Conservation (phyloP, 495 filamentous ascomycete genomes). For the Glutinoglossum americanum region DNA sequence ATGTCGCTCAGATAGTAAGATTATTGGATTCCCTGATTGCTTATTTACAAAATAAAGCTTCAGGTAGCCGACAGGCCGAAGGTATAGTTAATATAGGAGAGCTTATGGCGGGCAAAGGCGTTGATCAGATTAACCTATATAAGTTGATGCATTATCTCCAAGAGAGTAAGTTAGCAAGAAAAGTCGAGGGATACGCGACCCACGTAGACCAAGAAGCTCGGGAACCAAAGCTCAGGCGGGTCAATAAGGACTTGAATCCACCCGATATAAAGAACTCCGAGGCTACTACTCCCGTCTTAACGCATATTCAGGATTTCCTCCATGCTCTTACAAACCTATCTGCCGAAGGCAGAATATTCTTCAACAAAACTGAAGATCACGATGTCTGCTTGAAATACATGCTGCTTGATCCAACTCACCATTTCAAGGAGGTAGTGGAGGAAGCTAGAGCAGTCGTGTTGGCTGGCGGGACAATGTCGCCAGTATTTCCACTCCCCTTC, state of each 20-base stretch:
- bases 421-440: conserved; percentile 74
- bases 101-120: conserved; percentile 64
- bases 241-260: not conserved
- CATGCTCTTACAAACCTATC: conserved; percentile 71
- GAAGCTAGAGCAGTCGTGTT: conserved; percentile 76
- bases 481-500: conserved; percentile 22
- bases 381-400: conserved; percentile 60
- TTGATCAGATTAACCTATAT: conserved; percentile 87
- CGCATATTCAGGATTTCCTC: conserved; percentile 66
- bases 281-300: conserved; percentile 40
- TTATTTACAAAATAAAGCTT: conserved; percentile 33
- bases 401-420: conserved; percentile 79
- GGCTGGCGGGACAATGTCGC: conserved; percentile 94
- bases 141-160: conserved; percentile 72
- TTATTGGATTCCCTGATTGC: conserved; percentile 54
- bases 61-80: conserved; percentile 21
- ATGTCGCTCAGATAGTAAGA: conserved; percentile 68
- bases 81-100: conserved; percentile 44
- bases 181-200: conserved; percentile 70
- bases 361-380: conserved; percentile 28
- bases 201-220: conserved; percentile 28
- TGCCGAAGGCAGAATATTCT: conserved; percentile 73
- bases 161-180: conserved; percentile 82
- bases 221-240: not conserved
- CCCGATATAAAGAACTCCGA: conserved; percentile 7